Conservation (phyloP, 306 rosid genomes). For the Mucuna pruriens region DNA sequence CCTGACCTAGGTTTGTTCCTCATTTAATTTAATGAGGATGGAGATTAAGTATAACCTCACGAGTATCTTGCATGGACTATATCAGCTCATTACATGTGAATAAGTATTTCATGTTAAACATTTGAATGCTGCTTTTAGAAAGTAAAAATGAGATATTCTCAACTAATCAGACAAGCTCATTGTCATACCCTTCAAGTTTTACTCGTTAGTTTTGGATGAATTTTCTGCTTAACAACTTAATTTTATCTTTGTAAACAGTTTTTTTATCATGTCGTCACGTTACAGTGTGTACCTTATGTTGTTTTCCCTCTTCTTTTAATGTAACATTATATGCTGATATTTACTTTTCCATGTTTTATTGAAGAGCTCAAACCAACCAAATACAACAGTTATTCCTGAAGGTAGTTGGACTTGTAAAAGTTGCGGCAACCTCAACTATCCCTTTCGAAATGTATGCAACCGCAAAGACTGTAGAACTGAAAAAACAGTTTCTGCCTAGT, state of each 20-base stretch:
- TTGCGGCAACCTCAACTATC: neutral
- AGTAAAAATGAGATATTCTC: neutral
- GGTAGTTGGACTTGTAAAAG: slow-evolving; percentile 1
- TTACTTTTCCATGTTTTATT: neutral
- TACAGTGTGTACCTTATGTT: neutral
- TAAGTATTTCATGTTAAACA: neutral
- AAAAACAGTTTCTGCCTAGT: neutral
- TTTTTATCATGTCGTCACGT: neutral
- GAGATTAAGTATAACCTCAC: neutral
- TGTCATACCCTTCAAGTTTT: neutral
- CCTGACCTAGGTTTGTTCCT: neutral
- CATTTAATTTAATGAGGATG: neutral
- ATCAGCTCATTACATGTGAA: neutral
- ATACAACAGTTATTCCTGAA: neutral
- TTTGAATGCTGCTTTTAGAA: neutral
- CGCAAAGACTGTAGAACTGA: slow-evolving; percentile 11
- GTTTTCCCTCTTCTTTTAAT: neutral
- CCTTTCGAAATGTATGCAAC: slow-evolving; percentile 8
- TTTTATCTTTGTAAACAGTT: neutral
- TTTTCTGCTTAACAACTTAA: neutral
- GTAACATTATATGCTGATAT: neutral
- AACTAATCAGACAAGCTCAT: neutral
- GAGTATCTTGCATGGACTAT: neutral
- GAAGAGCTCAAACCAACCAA: neutral
- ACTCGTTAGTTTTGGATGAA: neutral